Evolutionary conservation across 1,139 yeast species (phyloP).

Genomic region (Trichomonascaceae sp.): DNA sequence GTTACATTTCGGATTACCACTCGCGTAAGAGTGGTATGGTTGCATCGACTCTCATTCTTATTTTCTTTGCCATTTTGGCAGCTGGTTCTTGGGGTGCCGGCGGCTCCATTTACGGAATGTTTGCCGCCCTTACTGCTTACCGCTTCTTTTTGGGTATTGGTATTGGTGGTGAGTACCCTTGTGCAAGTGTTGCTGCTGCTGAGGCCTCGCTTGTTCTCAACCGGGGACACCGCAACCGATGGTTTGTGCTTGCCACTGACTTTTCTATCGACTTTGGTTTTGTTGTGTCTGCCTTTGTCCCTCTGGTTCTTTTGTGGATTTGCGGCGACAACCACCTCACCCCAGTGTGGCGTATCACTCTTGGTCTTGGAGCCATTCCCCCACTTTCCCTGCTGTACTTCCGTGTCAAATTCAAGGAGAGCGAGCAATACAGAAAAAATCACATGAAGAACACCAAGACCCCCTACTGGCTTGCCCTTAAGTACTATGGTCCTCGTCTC

Average conservation of each 20-base stretch:
- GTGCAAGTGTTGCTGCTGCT: conserved; percentile 87
- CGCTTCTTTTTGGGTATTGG: conserved; percentile 82
- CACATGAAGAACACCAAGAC: conserved; percentile 51
- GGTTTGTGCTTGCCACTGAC: conserved; percentile 82
- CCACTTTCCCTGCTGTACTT: conserved; percentile 66
- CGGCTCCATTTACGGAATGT: conserved; percentile 49
- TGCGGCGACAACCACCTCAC: conserved; percentile 56
- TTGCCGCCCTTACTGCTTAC: conserved; percentile 71
- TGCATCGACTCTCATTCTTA: conserved; percentile 55
- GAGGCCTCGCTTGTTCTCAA: conserved; percentile 77
- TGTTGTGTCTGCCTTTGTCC: conserved; percentile 73
- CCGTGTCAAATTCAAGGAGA: conserved; percentile 65
- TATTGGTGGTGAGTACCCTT: conserved; percentile 74
- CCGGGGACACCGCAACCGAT: conserved; percentile 73
- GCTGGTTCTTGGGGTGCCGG: conserved; percentile 78
- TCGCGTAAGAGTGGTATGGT: conserved; percentile 78
- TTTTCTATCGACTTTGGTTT: conserved; percentile 81
- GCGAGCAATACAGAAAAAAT: conserved; percentile 54
- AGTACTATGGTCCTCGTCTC: conserved; percentile 78
- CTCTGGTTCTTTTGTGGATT: conserved; percentile 77
- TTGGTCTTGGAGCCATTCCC: conserved; percentile 87
- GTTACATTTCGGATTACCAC: conserved; percentile 62
- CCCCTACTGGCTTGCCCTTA: conserved; percentile 58
- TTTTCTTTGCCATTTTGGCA: conserved; percentile 61
- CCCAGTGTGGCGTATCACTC: conserved; percentile 81